These are phyloP conservation scores for Blastobotrys peoriensis DNA, from an alignment of 805 yeast species.

Conservation along the genomic window DNA sequence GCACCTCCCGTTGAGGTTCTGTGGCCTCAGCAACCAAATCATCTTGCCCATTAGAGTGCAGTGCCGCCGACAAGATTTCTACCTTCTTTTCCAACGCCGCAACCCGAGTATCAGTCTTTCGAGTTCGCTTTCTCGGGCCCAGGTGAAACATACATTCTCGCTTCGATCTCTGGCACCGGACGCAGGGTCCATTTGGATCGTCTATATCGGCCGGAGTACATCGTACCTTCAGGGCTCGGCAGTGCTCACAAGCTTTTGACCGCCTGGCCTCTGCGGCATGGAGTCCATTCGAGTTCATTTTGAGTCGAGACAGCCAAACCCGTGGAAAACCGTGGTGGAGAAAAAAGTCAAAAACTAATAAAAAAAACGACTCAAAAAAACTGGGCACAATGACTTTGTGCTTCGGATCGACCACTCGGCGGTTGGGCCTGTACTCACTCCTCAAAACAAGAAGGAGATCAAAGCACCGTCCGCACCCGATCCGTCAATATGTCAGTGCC, in stretches of 20 bases:
- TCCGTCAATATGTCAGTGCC: no score
- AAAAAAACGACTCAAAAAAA: no score
- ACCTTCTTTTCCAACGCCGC: conserved; percentile 31
- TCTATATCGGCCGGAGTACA: conserved; percentile 65
- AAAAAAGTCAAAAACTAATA: no score
- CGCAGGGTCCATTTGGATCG: conserved; percentile 61
- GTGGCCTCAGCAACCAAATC: neutral
- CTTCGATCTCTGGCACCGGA: conserved; percentile 61
- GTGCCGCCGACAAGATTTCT: conserved; percentile 21
- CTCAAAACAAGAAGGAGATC: no score
- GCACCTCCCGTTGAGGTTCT: no score
- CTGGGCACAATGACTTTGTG: no score
- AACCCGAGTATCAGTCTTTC: conserved; percentile 30
- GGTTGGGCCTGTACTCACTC: no score
- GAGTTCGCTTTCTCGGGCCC: conserved; percentile 49
- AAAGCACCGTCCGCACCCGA: no score
- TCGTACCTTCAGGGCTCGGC: conserved; percentile 78
- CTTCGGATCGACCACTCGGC: no score
- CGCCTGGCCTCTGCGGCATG: conserved; percentile 13
- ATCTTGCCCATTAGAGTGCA: conserved; percentile 7
- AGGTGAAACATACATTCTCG: conserved; percentile 63
- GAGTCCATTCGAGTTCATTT: no score
- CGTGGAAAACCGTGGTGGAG: no score
- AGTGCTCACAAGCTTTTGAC: conserved; percentile 37
- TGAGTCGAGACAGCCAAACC: no score